Base-by-base conservation (phyloP, 345 rosid species). In the Camelina sativa region DNA sequence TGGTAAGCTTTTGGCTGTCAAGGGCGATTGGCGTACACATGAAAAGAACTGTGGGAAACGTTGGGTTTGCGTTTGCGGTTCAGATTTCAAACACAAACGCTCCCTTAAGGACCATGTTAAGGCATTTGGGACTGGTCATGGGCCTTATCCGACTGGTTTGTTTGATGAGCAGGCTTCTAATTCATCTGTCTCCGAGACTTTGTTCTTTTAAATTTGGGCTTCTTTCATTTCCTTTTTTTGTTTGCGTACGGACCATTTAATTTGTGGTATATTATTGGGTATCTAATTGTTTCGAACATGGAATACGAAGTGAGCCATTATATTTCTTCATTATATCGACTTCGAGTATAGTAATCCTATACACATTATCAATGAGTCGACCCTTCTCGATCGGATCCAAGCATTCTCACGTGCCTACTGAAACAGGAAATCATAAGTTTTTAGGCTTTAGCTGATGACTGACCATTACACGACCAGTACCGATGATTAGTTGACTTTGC, bases 1-100 rank as follows among this genome's bases (percentile, higher is more conserved):
- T 41, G 96, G 98, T 37, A 89, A 93, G 76, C 83, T 58, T 22
- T 80, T 89, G 67, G 98, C 97, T 2, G 97, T 89, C 38, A 93
- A 88, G 75, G 98, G 96, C 1, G 98, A 93, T 75, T 91, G 98
- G 96, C 75, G 96, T 34, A 93, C 96, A 13, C 98, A 93, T 46
- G 96, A 93, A 84, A 91, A 91, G 70, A 89, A 91, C 43, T 93
- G 98, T 30, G 96, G 97, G 9, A 93, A 93, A 82, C 92, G 97
- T 11, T 91, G 97, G 98, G 87, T 89, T 41, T 93, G 98, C 74
- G 69, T 84, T 19, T 93, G 96, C 22, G 92, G 97, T 12, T 91
- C 98, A 2, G 96, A 93, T 65, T 89, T 93, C 81, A 93, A 90
- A 85, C 98, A 90, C 72, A 90, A 93, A 81, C 84, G 98, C 40